A percentile compares a stretch with the other conserved stretches of the same genome.
phyloP scores from a whole-genome alignment of 345 rosid genomes.

The Salix koriyanagi region DNA sequence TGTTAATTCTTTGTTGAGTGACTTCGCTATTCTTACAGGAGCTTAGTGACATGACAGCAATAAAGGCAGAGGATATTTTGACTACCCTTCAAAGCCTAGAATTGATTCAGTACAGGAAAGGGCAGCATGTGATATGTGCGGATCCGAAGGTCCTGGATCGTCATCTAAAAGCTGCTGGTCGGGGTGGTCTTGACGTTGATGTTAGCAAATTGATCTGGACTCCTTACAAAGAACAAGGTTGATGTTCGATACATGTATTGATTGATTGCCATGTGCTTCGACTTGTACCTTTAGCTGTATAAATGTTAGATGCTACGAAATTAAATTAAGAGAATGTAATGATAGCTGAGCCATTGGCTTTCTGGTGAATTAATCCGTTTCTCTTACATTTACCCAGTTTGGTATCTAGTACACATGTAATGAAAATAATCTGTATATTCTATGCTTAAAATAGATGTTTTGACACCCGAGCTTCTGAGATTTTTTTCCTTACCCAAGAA shows the following conservation, averaged over 20 bases:
- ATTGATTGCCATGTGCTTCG: not conserved
- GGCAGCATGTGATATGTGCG: slow-evolving; percentile 97
- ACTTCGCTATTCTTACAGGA: slow-evolving; percentile 46
- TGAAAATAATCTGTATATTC: not conserved
- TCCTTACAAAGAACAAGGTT: slow-evolving; percentile 91
- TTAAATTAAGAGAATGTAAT: not conserved
- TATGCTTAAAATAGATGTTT: not conserved
- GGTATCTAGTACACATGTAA: not conserved
- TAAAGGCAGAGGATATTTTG: slow-evolving; percentile 90
- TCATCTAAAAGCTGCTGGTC: slow-evolving; percentile 95
- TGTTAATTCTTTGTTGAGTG: not conserved
- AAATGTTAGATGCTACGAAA: slow-evolving; percentile 17
- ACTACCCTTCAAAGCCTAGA: slow-evolving; percentile 94
- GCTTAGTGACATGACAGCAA: slow-evolving; percentile 99
- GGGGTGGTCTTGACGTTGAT: slow-evolving; percentile 95
- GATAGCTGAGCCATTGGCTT: not conserved
- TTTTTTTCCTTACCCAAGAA: not conserved
- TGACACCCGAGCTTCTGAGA: not conserved
- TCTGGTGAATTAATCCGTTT: not conserved
- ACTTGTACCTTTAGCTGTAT: slow-evolving; percentile 8
- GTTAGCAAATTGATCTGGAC: slow-evolving; percentile 98
- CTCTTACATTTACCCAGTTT: not conserved
- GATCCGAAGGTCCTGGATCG: slow-evolving; percentile 97
- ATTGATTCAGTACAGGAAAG: slow-evolving; percentile 94
- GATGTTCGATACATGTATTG: slow-evolving; percentile 5